A percentile compares a stretch with the other conserved stretches of the same genome.
phyloP scores from a whole-genome alignment of 441 rosid species.

The Erodium moschatum region DNA sequence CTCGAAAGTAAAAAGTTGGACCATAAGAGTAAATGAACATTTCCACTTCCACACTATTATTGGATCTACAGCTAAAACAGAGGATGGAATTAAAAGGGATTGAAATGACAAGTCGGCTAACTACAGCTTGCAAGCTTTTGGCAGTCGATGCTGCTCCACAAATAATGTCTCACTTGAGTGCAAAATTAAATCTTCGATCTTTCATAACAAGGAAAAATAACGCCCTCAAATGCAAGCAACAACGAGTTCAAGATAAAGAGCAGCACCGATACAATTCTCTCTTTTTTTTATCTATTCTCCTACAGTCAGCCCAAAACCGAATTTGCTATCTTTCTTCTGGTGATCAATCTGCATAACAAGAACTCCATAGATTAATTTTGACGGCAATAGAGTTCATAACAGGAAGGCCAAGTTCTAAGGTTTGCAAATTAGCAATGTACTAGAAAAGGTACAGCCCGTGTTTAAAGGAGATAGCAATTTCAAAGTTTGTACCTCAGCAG shows the following conservation, averaged over 20 bases:
- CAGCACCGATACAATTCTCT: background rate
- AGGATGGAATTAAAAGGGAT: background rate
- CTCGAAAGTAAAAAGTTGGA: too few species aligned
- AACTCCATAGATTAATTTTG: background rate
- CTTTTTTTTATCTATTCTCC: conserved; percentile 32
- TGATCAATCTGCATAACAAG: conserved; percentile 64
- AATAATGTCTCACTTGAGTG: conserved; percentile 6
- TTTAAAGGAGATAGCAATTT: too few species aligned
- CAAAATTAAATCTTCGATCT: conserved; percentile 19
- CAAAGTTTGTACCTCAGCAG: conserved; percentile 61
- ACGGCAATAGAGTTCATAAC: background rate
- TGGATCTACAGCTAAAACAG: background rate
- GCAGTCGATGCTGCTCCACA: background rate
- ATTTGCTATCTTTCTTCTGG: conserved; percentile 87
- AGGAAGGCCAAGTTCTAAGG: too few species aligned
- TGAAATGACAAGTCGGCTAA: background rate
- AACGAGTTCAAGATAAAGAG: background rate
- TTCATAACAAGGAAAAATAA: conserved; percentile 16
- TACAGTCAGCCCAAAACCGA: conserved; percentile 87
- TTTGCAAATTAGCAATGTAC: too few species aligned
- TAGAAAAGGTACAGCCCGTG: too few species aligned
- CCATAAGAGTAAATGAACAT: background rate
- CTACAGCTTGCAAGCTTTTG: background rate
- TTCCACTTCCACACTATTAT: background rate
- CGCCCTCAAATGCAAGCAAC: conserved; percentile 12